phyloP scores from a whole-genome alignment of 441 rosid genomes.

The Hura crepitans region DNA sequence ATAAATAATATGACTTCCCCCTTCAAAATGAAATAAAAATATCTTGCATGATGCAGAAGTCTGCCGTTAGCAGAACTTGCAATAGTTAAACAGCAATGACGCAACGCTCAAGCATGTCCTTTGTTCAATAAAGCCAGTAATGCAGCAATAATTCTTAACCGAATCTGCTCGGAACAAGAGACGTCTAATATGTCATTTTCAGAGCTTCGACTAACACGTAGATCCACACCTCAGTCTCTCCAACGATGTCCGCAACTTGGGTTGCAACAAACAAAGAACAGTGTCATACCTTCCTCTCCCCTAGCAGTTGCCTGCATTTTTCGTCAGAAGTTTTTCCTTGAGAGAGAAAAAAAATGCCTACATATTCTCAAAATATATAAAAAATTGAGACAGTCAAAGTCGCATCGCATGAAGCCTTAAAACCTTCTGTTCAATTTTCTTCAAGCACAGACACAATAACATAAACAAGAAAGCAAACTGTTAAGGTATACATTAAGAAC shows the following conservation, averaged over 20 bases:
- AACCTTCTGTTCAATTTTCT: neutral
- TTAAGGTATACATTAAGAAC: neutral
- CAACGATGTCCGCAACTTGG: slow-evolving; percentile 64
- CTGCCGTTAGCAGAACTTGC: too few species aligned
- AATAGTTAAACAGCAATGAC: too few species aligned
- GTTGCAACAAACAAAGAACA: slow-evolving; percentile 87
- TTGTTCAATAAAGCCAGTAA: neutral
- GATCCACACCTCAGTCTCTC: slow-evolving; percentile 50
- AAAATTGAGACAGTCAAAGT: too few species aligned
- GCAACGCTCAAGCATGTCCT: too few species aligned
- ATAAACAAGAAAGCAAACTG: neutral
- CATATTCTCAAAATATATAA: too few species aligned
- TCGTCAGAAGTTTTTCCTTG: neutral
- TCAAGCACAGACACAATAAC: neutral
- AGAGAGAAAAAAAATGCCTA: too few species aligned
- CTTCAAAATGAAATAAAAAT: too few species aligned
- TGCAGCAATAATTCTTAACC: neutral
- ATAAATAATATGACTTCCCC: too few species aligned
- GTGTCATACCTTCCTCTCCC: slow-evolving; percentile 92
- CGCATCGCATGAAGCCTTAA: neutral
- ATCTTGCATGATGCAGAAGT: too few species aligned
- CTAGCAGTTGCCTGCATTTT: slow-evolving; percentile 73
- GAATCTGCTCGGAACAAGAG: neutral
- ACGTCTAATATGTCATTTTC: neutral
- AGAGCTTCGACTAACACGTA: slow-evolving; percentile 1